Percentiles rank a stretch among this genome's conserved stretches.
Conservation (phyloP, 805 yeast species). For the Candida ulmi region DNA sequence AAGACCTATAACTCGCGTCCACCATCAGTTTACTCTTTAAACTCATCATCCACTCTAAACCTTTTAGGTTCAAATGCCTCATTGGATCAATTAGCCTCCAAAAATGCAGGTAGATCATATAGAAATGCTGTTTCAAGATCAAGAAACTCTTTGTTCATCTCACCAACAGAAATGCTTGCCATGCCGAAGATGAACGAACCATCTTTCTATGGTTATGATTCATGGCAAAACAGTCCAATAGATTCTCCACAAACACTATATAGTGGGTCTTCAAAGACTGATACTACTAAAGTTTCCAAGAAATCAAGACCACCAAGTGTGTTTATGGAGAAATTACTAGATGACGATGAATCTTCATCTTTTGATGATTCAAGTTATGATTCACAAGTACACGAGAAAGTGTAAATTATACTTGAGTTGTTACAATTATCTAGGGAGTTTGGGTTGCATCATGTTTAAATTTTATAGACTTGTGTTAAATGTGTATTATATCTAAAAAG, state of each 20-base stretch:
- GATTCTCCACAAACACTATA: conserved; percentile 17
- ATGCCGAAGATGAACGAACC: conserved; percentile 5
- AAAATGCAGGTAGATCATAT: conserved; percentile 17
- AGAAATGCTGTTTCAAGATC: conserved; percentile 21
- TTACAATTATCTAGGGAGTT: neutral
- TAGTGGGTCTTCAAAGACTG: neutral
- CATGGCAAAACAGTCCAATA: conserved; percentile 16
- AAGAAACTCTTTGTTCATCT: conserved; percentile 43
- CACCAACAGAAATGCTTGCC: conserved; percentile 42
- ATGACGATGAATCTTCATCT: conserved; percentile 16
- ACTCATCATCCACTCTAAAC: conserved; percentile 26
- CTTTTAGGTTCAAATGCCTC: conserved; percentile 16
- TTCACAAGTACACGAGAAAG: conserved; percentile 13
- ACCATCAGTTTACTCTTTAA: conserved; percentile 25
- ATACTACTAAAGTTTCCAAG: neutral
- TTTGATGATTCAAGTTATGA: conserved; percentile 4
- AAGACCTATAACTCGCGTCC: conserved; percentile 16
- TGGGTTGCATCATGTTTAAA: neutral
- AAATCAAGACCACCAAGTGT: conserved; percentile 44
- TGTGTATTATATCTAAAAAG: neutral
- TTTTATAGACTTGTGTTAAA: neutral
- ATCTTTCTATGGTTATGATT: neutral
- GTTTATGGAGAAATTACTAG: conserved; percentile 39
- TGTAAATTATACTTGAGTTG: no score
- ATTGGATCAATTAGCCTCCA: conserved; percentile 9